phyloP scores from a whole-genome alignment of 169 alveolate genomes.

The Plasmodium sp. region DNA sequence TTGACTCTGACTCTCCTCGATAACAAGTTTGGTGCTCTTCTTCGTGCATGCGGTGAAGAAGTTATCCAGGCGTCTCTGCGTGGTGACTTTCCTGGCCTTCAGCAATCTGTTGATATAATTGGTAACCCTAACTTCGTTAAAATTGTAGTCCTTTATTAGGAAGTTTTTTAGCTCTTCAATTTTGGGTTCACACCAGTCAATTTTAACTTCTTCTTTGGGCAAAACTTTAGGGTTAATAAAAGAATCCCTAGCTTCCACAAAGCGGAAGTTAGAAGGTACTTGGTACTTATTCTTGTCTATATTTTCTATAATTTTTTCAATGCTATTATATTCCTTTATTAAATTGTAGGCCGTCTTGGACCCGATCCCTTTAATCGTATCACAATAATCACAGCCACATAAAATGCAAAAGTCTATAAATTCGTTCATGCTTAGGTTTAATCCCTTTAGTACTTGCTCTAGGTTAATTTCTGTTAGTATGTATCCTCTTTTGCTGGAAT shows the following conservation, averaged over 20 bases:
- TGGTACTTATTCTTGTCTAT: constrained; percentile 78
- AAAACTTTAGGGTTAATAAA: constrained; percentile 84
- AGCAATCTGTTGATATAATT: constrained; percentile 79
- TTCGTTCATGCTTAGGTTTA: constrained; percentile 91
- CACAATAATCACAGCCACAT: constrained; percentile 99
- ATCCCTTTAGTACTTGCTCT: constrained; percentile 84
- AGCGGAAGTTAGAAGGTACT: constrained; percentile 76
- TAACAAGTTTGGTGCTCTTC: constrained; percentile 57
- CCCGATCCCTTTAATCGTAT: constrained; percentile 95
- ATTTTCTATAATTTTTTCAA: constrained; percentile 91
- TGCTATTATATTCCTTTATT: constrained; percentile 89
- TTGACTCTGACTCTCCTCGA: constrained; percentile 44
- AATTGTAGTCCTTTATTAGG: constrained; percentile 85
- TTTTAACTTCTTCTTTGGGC: constrained; percentile 69
- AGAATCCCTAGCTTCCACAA: constrained; percentile 83
- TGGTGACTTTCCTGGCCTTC: constrained; percentile 77
- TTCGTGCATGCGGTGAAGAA: constrained; percentile 68
- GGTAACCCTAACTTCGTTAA: constrained; percentile 84
- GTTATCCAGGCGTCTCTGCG: constrained; percentile 76
- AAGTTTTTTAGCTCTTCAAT: constrained; percentile 86
- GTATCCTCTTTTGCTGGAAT: constrained; percentile 67
- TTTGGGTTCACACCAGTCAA: constrained; percentile 83
- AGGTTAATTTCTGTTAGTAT: constrained; percentile 82
- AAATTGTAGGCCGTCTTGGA: constrained; percentile 96
- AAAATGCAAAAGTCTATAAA: constrained; percentile 97